A percentile compares a stretch with the other conserved stretches of the same genome.
Conservation (phyloP, 371 early-diverging fungal genomes). For the Mortierella sp. region DNA sequence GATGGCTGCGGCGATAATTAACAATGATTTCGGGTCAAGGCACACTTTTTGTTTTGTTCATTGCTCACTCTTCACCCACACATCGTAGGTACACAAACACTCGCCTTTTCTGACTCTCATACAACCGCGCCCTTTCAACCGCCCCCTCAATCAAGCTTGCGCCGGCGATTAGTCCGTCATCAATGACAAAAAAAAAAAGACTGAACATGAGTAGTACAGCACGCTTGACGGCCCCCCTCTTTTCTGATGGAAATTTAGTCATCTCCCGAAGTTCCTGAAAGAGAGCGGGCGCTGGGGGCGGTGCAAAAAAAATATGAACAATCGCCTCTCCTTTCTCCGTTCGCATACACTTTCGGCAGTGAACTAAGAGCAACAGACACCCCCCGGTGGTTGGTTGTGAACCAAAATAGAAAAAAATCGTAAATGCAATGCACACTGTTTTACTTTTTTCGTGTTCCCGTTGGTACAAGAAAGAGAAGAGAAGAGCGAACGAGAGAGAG, state of each 20-base stretch:
- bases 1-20: not conserved
- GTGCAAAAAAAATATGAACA: too few relatives aligned
- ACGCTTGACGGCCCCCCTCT: not conserved
- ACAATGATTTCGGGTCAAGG: not conserved
- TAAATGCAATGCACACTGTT: not conserved
- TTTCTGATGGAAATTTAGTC: too few relatives aligned
- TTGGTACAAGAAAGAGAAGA: not conserved
- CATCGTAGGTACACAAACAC: too few relatives aligned
- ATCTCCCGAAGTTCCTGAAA: too few relatives aligned
- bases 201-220: not conserved
- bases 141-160: not conserved
- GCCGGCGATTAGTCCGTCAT: not conserved
- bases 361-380: not conserved
- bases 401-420: not conserved
- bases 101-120: too few relatives aligned
- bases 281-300: too few relatives aligned
- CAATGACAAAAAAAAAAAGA: not conserved
- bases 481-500: too few relatives aligned
- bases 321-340: too few relatives aligned
- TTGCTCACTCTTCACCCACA: too few relatives aligned
- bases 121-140: too few relatives aligned
- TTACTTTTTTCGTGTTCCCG: not conserved
- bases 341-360: not conserved
- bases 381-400: not conserved
- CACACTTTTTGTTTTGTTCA: too few relatives aligned